Evolutionary conservation across 179 eudicot species (phyloP).

Genomic region (Drosera spatulata): DNA sequence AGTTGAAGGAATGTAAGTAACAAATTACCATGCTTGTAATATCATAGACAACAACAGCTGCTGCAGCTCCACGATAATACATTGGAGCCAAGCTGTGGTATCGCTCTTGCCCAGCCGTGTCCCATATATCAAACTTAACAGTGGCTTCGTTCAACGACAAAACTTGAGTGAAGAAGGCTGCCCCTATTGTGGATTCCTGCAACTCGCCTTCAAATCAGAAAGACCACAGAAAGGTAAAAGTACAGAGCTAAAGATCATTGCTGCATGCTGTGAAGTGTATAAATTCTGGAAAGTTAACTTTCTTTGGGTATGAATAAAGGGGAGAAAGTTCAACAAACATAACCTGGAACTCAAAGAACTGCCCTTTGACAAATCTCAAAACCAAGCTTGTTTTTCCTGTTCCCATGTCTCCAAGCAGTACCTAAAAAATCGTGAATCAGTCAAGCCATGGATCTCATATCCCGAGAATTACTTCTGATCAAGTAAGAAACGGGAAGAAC

Average conservation of each 20-base stretch:
- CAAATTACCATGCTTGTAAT: constrained; percentile 42
- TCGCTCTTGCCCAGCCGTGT: constrained; percentile 79
- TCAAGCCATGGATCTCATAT: neutral
- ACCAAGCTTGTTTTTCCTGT: constrained; percentile 78
- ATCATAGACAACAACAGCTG: constrained; percentile 72
- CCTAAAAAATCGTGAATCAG: constrained; percentile 20
- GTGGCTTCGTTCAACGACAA: constrained; percentile 47
- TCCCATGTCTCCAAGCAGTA: constrained; percentile 76
- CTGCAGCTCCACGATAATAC: constrained; percentile 82
- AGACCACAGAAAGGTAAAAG: too few relatives aligned
- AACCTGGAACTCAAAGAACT: constrained; percentile 61
- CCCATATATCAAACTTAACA: constrained; percentile 76
- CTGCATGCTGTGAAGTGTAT: neutral
- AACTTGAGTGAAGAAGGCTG: constrained; percentile 19
- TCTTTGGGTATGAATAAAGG: too few relatives aligned
- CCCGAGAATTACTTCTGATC: neutral
- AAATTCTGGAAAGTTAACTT: neutral
- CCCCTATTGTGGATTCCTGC: too few relatives aligned
- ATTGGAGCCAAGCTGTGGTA: constrained; percentile 83
- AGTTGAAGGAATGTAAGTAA: neutral
- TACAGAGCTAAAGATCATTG: neutral
- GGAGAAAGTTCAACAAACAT: neutral
- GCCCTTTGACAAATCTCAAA: constrained; percentile 77
- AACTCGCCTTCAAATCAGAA: too few relatives aligned
- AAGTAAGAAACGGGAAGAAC: too few relatives aligned